A percentile compares a stretch with the other conserved stretches of the same genome.
Conservation (phyloP, 805 yeast species). For the Candida krabiensis region DNA sequence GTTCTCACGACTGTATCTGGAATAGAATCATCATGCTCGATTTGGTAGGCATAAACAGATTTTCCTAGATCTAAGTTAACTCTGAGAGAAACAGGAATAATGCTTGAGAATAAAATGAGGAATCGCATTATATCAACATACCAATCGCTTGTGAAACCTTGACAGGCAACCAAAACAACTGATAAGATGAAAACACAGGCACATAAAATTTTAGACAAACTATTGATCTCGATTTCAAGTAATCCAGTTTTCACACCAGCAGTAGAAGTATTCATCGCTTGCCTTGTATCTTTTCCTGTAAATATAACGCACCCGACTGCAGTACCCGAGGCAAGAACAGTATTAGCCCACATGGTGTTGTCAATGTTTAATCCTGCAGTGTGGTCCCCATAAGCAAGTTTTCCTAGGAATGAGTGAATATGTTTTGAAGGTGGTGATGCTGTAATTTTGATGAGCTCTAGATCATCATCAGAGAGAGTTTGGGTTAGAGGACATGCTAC, state of each 20-base stretch:
- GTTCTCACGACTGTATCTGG: constrained; percentile 92
- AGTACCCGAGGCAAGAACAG: constrained; percentile 92
- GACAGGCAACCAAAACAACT: constrained; percentile 71
- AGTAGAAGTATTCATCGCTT: constrained; percentile 87
- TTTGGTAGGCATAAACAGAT: constrained; percentile 92
- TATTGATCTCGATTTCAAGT: constrained; percentile 87
- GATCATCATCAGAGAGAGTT: constrained; percentile 46
- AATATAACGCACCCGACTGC: constrained; percentile 86
- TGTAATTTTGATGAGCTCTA: constrained; percentile 55
- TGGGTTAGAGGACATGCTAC: constrained; percentile 78
- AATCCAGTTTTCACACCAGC: constrained; percentile 88
- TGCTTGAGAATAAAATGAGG: constrained; percentile 87
- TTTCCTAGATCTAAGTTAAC: constrained; percentile 95
- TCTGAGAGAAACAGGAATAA: constrained; percentile 92
- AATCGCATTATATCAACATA: constrained; percentile 89
- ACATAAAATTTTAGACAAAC: constrained; percentile 84
- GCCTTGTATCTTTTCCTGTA: constrained; percentile 93
- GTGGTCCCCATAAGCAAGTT: constrained; percentile 56
- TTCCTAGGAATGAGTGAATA: constrained; percentile 81
- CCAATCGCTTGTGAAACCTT: constrained; percentile 77
- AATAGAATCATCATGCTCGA: constrained; percentile 81
- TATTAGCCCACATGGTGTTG: constrained; percentile 97
- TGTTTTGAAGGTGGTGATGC: constrained; percentile 83
- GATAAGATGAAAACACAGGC: constrained; percentile 80
- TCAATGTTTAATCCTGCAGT: constrained; percentile 75